A percentile compares a stretch with the other conserved stretches of the same genome.
These are phyloP conservation scores for Coelastrella sp. DNA, from an alignment of 139 green algal genomes.

Conservation along the genomic window DNA sequence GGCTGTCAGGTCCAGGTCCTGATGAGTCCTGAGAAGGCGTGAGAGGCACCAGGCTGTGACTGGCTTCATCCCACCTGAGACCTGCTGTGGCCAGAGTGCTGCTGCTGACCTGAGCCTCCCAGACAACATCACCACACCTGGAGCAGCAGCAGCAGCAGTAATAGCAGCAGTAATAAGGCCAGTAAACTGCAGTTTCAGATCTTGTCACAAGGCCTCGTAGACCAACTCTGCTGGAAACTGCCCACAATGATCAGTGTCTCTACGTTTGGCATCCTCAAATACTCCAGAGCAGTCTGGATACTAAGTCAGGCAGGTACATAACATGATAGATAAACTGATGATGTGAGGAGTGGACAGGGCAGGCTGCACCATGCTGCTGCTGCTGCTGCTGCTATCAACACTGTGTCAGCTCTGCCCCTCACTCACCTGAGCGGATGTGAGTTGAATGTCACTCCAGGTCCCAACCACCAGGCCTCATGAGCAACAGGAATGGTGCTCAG, in stretches of 20 bases:
- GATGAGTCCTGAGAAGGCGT: not conserved
- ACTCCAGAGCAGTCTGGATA: no score
- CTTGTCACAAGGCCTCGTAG: no score
- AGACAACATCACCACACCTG: constrained; percentile 42
- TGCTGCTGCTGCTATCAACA: no score
- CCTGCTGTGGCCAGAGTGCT: not conserved
- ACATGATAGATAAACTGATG: no score
- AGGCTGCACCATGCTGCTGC: no score
- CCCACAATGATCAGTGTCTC: no score
- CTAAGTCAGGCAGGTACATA: no score
- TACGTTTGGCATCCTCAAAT: no score
- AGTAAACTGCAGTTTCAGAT: not conserved
- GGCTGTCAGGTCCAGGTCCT: not conserved
- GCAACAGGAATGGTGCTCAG: constrained; percentile 27
- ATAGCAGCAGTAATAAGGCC: not conserved
- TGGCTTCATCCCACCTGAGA: not conserved
- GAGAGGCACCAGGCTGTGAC: constrained; percentile 10
- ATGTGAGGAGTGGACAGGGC: no score
- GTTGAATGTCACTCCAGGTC: constrained; percentile 10
- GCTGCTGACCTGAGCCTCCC: constrained; percentile 47
- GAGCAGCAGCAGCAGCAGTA: not conserved
- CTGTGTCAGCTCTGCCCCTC: not conserved
- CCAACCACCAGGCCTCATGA: constrained; percentile 43
- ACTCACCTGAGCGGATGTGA: constrained; percentile 43
- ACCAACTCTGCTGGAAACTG: no score